Evolutionary conservation across 2,329 filamentous ascomycete species (phyloP).

Genomic region (Balansia obtecta): DNA sequence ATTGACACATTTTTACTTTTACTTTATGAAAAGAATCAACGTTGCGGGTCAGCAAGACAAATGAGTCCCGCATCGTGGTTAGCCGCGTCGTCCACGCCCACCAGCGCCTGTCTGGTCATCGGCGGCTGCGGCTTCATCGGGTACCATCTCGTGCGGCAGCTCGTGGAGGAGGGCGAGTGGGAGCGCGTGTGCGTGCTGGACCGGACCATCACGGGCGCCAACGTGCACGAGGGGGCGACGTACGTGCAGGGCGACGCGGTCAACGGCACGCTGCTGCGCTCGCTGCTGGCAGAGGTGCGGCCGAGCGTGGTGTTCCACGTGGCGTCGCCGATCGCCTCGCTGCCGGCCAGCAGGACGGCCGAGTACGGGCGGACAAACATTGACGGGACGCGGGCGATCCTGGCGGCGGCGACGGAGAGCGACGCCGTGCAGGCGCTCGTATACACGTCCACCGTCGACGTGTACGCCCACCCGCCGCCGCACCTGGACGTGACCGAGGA

Average conservation of each 20-base stretch:
- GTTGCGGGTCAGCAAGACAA: background rate
- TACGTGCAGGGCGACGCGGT: background rate
- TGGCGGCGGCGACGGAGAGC: slow-evolving; percentile 12
- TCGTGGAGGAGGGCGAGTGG: slow-evolving; percentile 16
- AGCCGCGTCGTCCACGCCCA: background rate
- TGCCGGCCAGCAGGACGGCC: background rate
- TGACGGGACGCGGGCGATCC: slow-evolving; percentile 10
- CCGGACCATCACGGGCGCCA: background rate
- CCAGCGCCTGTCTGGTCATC: slow-evolving; percentile 11
- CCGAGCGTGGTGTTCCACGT: background rate
- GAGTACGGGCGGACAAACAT: background rate
- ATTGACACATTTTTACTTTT: no score
- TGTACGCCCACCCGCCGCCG: slow-evolving; percentile 15
- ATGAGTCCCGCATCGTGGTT: background rate
- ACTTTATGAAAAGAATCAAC: no score
- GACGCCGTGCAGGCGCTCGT: slow-evolving; percentile 16
- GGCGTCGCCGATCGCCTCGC: background rate
- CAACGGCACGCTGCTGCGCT: background rate
- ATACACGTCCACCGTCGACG: slow-evolving; percentile 19
- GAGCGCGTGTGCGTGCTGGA: slow-evolving; percentile 5
- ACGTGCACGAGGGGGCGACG: background rate
- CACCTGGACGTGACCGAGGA: slow-evolving; percentile 12
- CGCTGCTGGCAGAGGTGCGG: background rate
- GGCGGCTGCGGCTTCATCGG: slow-evolving; percentile 24
- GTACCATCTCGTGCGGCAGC: slow-evolving; percentile 17